phyloP scores from a whole-genome alignment of 805 yeast genomes.

The Maudiozyma bulderi region DNA sequence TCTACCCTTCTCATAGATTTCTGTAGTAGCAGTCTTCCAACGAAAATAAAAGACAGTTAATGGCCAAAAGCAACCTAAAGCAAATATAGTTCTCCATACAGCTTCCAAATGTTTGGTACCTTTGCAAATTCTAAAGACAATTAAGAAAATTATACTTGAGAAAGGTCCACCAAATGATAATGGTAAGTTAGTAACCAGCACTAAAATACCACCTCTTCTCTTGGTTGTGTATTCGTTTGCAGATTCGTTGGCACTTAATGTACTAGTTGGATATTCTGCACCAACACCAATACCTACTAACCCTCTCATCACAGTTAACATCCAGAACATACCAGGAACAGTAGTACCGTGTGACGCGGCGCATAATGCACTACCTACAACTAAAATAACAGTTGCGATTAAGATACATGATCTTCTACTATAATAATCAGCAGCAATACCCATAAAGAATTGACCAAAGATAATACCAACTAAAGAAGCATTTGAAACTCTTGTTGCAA shows the following conservation, averaged over 20 bases:
- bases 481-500: slow-evolving; percentile 3
- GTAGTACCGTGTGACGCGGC: slow-evolving; percentile 4
- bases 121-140: slow-evolving; percentile 1
- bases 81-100: slow-evolving; percentile 3
- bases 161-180: slow-evolving; percentile 3
- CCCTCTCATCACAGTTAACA: slow-evolving; percentile 4
- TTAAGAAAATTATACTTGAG: slow-evolving; percentile 1
- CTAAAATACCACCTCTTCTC: slow-evolving; percentile 3
- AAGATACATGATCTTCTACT: slow-evolving; percentile 2
- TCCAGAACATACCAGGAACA: slow-evolving; percentile 4
- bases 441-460: slow-evolving; percentile 4
- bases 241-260: slow-evolving; percentile 4
- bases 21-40: slow-evolving; percentile 4
- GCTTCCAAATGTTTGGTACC: slow-evolving; percentile 3
- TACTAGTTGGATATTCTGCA: slow-evolving; percentile 4
- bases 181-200: slow-evolving; percentile 3
- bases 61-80: slow-evolving; percentile 4
- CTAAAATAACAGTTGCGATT: slow-evolving; percentile 2
- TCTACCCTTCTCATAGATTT: slow-evolving; percentile 4
- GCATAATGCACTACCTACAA: slow-evolving; percentile 3
- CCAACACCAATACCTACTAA: slow-evolving; percentile 5
- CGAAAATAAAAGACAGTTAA: slow-evolving; percentile 3
- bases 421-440: slow-evolving; percentile 4
- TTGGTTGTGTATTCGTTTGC: slow-evolving; percentile 4
- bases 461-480: slow-evolving; percentile 5